Base-by-base conservation (phyloP, 2,329 filamentous ascomycete species). In the Beauveria sp. region DNA sequence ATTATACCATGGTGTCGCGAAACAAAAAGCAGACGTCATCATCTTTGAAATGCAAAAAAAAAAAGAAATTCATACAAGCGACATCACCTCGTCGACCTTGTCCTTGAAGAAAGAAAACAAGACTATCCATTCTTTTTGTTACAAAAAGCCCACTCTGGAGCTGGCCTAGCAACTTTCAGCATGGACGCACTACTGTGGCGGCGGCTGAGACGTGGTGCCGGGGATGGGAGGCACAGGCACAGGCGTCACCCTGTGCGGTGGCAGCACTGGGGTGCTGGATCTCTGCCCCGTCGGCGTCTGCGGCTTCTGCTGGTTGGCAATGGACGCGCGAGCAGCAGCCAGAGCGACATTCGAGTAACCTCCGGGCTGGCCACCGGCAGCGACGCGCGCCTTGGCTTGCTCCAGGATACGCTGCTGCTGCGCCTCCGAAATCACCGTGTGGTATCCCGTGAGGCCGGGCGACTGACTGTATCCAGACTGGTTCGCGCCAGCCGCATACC, bases 361-460 rank as follows among this genome's bases (percentile, higher is more conserved):
- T 24, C 73, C 73, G 30, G 75, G 72, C 63, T 78, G 76, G 55
- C 78, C 76, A 0, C 79, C 76, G 0, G 77, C 77, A 18, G 77
- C 77, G 16, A 77, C 75, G 28, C 79, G 71, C 3, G 78, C 79
- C 59, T 79, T 78, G 8, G 80, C 78, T 67, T 82, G 79, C 57
- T 82, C 79, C 67, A 80, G 71, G 52, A 80, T 76, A 59, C 79
- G 76, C 66, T 79, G 77, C 66, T 81, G 79, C 62, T 80, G 78
- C 18, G 75, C 75, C 64, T 80, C 77, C 43, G 76, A 75, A 67
- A 80, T 79, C 52, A 80, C 77, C 5, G 77, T 80, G 52, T 79
- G 77, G 61, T 80, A 81, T 37, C 79, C 79, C 3, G 77, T 75
- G 4, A 76, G 69, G 18, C 74, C 75, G 26, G 73, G 69, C 61